A percentile compares a stretch with the other conserved stretches of the same genome.
These are phyloP conservation scores for Acanthamoeba healyi DNA, from an alignment of 208 protist species.

Conservation along the genomic window DNA sequence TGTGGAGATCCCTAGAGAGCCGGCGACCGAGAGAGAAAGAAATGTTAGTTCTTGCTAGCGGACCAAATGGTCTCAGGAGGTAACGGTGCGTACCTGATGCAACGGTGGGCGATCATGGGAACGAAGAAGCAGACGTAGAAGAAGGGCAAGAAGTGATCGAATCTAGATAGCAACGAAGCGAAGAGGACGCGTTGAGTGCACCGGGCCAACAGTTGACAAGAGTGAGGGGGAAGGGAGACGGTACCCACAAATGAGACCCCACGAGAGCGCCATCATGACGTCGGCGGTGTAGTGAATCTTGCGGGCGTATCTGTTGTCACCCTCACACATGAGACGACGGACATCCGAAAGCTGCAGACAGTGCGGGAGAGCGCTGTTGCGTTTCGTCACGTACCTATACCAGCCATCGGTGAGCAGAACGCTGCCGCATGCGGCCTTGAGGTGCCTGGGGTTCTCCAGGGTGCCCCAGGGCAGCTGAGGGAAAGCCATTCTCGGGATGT, in stretches of 20 bases:
- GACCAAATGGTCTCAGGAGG: not conserved
- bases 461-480: conserved; percentile 95
- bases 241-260: conserved; percentile 94
- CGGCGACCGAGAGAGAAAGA: no score
- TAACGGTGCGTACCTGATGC: conserved; percentile 92
- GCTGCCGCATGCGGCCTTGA: conserved; percentile 92
- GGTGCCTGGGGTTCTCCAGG: conserved; percentile 93
- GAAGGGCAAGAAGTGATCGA: conserved; percentile 94
- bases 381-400: conserved; percentile 84
- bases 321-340: not conserved
- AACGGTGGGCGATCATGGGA: conserved; percentile 94
- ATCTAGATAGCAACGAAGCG: not conserved
- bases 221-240: not conserved
- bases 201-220: not conserved
- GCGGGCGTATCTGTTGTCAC: conserved; percentile 88
- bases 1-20: conserved; percentile 40
- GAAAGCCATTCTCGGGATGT: conserved; percentile 92
- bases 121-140: conserved; percentile 97
- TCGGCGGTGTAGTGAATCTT: conserved; percentile 97
- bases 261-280: conserved; percentile 94
- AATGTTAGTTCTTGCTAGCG: no score
- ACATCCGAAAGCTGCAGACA: not conserved
- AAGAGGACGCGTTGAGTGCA: not conserved
- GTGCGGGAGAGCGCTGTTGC: not conserved
- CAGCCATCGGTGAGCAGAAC: conserved; percentile 95